These are phyloP conservation scores for Colletotrichum sp. DNA, from an alignment of 2,329 filamentous ascomycete genomes.

Conservation along the genomic window DNA sequence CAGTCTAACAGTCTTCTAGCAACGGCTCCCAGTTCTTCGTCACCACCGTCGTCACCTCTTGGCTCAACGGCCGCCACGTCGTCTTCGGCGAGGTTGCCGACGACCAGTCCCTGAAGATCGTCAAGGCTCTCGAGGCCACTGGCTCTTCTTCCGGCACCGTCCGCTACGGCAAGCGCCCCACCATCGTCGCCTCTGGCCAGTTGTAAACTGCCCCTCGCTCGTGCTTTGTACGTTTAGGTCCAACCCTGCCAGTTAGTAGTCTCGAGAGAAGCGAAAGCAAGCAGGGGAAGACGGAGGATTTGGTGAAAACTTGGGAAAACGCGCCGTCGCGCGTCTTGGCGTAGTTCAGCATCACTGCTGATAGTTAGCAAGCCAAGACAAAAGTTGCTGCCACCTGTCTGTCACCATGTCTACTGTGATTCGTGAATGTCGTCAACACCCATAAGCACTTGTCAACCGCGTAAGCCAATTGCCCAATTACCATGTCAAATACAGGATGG, in stretches of 20 bases:
- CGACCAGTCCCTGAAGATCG: constrained; percentile 52
- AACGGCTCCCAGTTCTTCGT: constrained; percentile 99
- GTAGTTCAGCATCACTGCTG: not conserved
- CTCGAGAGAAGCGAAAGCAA: not conserved
- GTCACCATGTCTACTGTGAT: not conserved
- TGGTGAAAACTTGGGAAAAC: constrained; percentile 10
- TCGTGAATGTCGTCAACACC: fast-evolving
- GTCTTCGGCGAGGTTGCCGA: constrained; percentile 79
- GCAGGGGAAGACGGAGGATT: not conserved
- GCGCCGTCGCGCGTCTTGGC: constrained; percentile 3
- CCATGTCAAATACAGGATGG: not conserved
- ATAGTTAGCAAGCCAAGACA: constrained; percentile 16
- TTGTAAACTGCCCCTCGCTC: constrained; percentile 39
- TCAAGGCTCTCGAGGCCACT: constrained; percentile 67
- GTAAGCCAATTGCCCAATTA: not conserved
- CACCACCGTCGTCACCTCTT: constrained; percentile 89
- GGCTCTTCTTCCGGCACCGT: constrained; percentile 61
- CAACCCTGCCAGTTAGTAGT: not conserved
- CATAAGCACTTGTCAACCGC: not conserved
- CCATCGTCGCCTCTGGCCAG: constrained; percentile 60
- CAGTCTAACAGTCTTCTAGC: constrained; percentile 56
- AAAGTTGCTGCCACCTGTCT: constrained; percentile 2
- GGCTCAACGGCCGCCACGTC: constrained; percentile 84
- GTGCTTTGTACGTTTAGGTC: constrained; percentile 26
- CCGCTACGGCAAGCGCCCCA: constrained; percentile 62